Percentiles rank a stretch among this genome's conserved stretches.
Conservation (phyloP, 352 stramenopile species). For the Phytophthora aleatoria region DNA sequence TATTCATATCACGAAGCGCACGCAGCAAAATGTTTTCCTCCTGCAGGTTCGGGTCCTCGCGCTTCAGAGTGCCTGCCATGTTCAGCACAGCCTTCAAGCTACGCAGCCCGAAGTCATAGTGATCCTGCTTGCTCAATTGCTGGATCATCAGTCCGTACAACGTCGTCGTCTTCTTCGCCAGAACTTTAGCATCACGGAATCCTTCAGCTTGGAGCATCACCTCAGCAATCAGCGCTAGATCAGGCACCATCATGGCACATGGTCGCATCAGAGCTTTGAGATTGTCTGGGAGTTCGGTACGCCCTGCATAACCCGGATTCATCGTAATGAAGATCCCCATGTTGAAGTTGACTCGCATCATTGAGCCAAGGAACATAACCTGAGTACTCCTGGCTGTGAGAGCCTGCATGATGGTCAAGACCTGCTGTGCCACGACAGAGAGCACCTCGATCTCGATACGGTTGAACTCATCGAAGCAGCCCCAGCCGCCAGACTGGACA, state of each 20-base stretch:
- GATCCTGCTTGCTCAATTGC: conserved; percentile 87
- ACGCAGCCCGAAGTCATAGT: conserved; percentile 88
- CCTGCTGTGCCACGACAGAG: conserved; percentile 93
- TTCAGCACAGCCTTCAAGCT: conserved; percentile 88
- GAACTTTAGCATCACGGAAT: conserved; percentile 79
- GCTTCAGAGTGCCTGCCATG: conserved; percentile 90
- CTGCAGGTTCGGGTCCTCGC: conserved; percentile 94
- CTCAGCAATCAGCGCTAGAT: conserved; percentile 84
- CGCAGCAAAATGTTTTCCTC: conserved; percentile 96
- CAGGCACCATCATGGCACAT: conserved; percentile 90
- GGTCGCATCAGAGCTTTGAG: conserved; percentile 87
- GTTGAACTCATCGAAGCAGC: conserved; percentile 97
- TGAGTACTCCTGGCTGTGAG: conserved; percentile 73
- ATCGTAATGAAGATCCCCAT: conserved; percentile 95
- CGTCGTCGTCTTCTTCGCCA: conserved; percentile 89
- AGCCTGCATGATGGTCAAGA: conserved; percentile 91
- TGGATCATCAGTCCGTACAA: conserved; percentile 88
- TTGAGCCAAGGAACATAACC: conserved; percentile 85
- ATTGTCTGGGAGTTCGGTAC: conserved; percentile 90
- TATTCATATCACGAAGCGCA: conserved; percentile 95
- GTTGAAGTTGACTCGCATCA: conserved; percentile 88
- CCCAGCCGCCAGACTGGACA: conserved; percentile 93
- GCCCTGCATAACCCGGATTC: conserved; percentile 91
- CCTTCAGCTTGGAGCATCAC: conserved; percentile 89
- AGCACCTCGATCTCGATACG: conserved; percentile 96